These are phyloP conservation scores for Gracilariopsis chorda DNA, from an alignment of 23 red algal genomes.

Conservation along the genomic window DNA sequence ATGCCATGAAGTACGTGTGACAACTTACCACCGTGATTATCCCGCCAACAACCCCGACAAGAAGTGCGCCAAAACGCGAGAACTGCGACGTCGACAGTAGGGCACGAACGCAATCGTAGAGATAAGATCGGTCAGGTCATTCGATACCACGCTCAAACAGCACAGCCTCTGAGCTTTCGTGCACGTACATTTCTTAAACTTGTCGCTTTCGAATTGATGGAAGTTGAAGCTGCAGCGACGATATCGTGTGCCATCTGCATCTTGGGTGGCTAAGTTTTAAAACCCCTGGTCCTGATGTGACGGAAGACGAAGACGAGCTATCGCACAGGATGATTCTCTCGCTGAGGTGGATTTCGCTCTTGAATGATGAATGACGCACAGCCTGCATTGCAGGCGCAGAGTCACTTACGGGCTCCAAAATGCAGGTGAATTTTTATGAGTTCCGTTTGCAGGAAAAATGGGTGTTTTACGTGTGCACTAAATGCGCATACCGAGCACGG, in stretches of 20 bases:
- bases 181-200: conserved; percentile 52
- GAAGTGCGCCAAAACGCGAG: conserved; percentile 28
- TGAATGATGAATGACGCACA: too few species aligned
- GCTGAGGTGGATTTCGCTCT: too few species aligned
- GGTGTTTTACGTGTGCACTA: too few species aligned
- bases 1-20: too few species aligned
- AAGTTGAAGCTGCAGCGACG: conserved; percentile 26
- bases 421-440: too few species aligned
- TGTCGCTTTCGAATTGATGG: not conserved
- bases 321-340: too few species aligned
- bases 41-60: conserved; percentile 19
- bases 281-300: not conserved
- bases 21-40: conserved; percentile 33
- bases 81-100: not conserved
- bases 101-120: not conserved
- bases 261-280: not conserved
- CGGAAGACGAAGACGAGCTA: too few species aligned
- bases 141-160: not conserved
- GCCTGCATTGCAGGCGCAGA: too few species aligned
- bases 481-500: too few species aligned
- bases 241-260: conserved; percentile 69
- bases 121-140: not conserved
- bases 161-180: not conserved
- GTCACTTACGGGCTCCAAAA: too few species aligned
- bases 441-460: too few species aligned